Evolutionary conservation across 2,329 filamentous ascomycete genomes (phyloP).

Genomic region (Exophiala lecanii-corni): DNA sequence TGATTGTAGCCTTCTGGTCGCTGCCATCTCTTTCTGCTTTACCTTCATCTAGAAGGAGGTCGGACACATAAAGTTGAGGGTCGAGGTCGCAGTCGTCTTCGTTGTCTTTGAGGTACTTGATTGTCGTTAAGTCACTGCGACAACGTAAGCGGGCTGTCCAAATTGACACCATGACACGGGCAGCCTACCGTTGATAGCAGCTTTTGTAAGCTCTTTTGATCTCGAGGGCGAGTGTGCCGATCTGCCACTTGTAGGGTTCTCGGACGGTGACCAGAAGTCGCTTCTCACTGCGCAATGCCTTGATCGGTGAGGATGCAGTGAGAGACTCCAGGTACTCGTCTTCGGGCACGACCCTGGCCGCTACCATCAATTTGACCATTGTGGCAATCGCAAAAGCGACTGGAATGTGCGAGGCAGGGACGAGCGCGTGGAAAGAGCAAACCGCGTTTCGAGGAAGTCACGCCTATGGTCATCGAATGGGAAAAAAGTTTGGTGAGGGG

Average conservation of each 20-base stretch:
- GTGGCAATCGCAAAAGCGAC: background rate
- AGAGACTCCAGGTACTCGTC: slow-evolving; percentile 20
- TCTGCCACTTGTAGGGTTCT: slow-evolving; percentile 24
- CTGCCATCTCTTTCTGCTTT: slow-evolving; percentile 23
- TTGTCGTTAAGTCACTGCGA: slow-evolving; percentile 21
- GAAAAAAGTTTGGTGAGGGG: slow-evolving; percentile 1
- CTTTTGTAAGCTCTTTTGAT: slow-evolving; percentile 23
- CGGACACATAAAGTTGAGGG: slow-evolving; percentile 23
- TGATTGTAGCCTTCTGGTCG: slow-evolving; percentile 25
- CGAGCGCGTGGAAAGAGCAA: background rate
- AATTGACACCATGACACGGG: background rate
- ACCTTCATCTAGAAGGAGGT: slow-evolving; percentile 27
- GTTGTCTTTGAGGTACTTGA: slow-evolving; percentile 28
- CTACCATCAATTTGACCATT: slow-evolving; percentile 26
- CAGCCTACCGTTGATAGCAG: slow-evolving; percentile 23
- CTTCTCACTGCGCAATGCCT: slow-evolving; percentile 14
- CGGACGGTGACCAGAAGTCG: slow-evolving; percentile 22
- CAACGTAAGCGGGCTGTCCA: slow-evolving; percentile 1
- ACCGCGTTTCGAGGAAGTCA: no score
- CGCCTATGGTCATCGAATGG: no score
- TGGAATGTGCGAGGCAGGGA: slow-evolving; percentile 1
- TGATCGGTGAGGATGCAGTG: slow-evolving; percentile 2
- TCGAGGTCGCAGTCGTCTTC: slow-evolving; percentile 27
- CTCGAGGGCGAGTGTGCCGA: slow-evolving; percentile 24
- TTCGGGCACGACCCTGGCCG: slow-evolving; percentile 24